Evolutionary conservation across 2,329 filamentous ascomycete species (phyloP).

Genomic region (Dothideomycetes sp.): DNA sequence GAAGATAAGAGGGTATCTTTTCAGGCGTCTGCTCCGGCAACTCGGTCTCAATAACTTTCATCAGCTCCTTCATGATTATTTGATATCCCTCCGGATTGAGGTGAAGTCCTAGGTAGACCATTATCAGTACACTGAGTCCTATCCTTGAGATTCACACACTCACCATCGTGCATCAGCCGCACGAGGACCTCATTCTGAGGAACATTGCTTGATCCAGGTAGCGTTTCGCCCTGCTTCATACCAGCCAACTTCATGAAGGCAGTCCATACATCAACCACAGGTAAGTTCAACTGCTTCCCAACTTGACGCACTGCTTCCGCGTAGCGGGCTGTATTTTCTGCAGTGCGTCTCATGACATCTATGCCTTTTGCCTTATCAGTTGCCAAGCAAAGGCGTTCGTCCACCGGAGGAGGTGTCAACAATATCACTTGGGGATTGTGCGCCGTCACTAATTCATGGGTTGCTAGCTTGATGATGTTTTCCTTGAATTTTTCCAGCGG

Average conservation of each 20-base stretch:
- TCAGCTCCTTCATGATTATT: constrained; percentile 43
- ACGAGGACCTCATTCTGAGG: constrained; percentile 45
- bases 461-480: constrained; percentile 62
- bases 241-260: constrained; percentile 58
- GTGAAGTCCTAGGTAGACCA: constrained; percentile 46
- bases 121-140: too few relatives aligned
- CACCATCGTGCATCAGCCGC: constrained; percentile 41
- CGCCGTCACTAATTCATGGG: constrained; percentile 55
- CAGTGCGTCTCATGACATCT: constrained; percentile 39
- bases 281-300: constrained; percentile 43
- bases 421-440: constrained; percentile 63
- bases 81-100: constrained; percentile 45
- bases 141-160: too few relatives aligned
- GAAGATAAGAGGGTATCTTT: constrained; percentile 41
- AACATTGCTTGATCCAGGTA: constrained; percentile 48
- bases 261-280: constrained; percentile 69
- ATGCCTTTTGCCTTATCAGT: constrained; percentile 28
- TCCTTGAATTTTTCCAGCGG: constrained; percentile 62
- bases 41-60: constrained; percentile 36
- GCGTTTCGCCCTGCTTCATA: constrained; percentile 38
- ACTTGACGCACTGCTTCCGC: constrained; percentile 55
- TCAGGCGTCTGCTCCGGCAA: constrained; percentile 47
- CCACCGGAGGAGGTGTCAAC: constrained; percentile 71
- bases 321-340: constrained; percentile 50
- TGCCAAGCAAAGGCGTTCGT: constrained; percentile 57